Conservation (phyloP, 1,284 basidiomycete species). For the Ganoderma lucidum region DNA sequence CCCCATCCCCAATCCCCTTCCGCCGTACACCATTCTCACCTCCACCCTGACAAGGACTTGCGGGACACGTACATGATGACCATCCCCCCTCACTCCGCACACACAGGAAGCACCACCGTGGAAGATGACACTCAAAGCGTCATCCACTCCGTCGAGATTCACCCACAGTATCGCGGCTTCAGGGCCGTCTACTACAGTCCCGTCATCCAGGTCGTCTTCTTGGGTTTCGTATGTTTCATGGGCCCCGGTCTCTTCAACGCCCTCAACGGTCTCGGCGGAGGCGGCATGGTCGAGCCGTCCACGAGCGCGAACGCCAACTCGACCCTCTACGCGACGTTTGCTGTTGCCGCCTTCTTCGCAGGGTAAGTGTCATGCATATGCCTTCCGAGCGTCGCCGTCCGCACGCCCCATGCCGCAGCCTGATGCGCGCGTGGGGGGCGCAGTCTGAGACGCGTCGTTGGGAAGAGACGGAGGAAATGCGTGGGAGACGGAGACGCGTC, state of each 20-base stretch:
- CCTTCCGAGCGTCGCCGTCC: not conserved
- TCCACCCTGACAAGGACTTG: constrained; percentile 2
- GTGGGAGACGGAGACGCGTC: not conserved
- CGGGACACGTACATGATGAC: constrained; percentile 25
- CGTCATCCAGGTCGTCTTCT: constrained; percentile 56
- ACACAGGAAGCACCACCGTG: constrained; percentile 26
- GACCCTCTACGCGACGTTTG: constrained; percentile 76
- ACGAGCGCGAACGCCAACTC: constrained; percentile 72
- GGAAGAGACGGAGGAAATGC: not conserved
- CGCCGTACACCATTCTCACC: constrained; percentile 1
- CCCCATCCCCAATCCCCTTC: not conserved
- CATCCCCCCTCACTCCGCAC: constrained; percentile 26
- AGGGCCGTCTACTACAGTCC: constrained; percentile 49
- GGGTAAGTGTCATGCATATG: constrained; percentile 54
- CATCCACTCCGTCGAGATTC: constrained; percentile 28
- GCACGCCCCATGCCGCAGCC: not conserved
- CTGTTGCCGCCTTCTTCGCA: constrained; percentile 67
- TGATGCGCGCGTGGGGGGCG: not conserved
- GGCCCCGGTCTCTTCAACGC: constrained; percentile 62
- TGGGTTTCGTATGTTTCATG: constrained; percentile 75
- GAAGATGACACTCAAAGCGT: constrained; percentile 30
- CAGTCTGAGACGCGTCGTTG: not conserved
- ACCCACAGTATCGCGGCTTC: constrained; percentile 42
- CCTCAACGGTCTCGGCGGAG: constrained; percentile 71
- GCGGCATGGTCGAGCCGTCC: constrained; percentile 67